Base-by-base conservation (phyloP, 371 early-diverging fungal species). In the Actinomortierella ambigua region DNA sequence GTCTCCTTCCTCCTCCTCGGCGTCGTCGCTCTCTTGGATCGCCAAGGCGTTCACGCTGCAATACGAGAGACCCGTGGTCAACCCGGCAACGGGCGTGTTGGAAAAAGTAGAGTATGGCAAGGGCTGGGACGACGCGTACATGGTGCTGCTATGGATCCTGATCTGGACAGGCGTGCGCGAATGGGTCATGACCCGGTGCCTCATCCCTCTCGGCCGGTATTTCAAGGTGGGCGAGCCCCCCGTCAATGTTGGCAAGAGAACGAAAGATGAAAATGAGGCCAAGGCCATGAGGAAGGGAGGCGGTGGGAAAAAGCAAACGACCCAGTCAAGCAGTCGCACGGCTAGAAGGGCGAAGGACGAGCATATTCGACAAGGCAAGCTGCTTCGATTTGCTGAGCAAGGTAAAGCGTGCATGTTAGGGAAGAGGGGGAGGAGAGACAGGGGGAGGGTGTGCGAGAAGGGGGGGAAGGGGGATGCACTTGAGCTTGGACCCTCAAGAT, bases 151-250 rank as follows among this genome's bases (percentile, higher is more conserved):
- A 65, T 91, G 89, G 87, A 75, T 87, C 50, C 67, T 88, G 43
- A 81, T 84, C 11, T 89, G 90, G 70, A 90, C 90, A 2, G 84
- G 88, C 22, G 39, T 87, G 23, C 85, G 91, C 4, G 87, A 86
- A n/a, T 67, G 69, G 6, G 63, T 79, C 28, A 90, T 90, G 85
- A 77, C 82, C 39, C 80, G 73, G 57, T 13, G 89, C 4, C 79
- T 85, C n/a, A 80, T 81, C 55, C 91, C 93, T 6, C 56, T 88
- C 18, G 87, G 71, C 11, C 66, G 55, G 0, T 29, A 42, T 1
- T 63, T 71, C 17, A 49, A 49, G 14, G 71, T 70, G 9, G 70
- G 70, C 8, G 70, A 54, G 49, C 34, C n/a, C n/a, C n/a, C n/a
- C n/a, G n/a, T n/a, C n/a, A 34, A 34, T 11, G 34, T 34, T 34